Base-by-base conservation (phyloP, 805 yeast genomes). In the Kluyveromyces lactis region DNA sequence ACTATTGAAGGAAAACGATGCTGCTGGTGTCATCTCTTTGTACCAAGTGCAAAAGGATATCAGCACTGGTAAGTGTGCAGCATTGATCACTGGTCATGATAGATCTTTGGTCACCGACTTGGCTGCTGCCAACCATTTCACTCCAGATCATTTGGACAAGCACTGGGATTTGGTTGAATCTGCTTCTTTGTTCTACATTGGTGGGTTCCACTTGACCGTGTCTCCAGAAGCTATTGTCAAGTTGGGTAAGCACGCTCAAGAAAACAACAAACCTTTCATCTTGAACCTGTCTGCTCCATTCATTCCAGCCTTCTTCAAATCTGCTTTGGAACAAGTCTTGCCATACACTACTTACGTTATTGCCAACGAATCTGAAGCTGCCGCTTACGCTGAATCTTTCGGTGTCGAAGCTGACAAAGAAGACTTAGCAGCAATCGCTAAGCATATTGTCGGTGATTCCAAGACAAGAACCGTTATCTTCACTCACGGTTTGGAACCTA, bases 121-220 rank as follows among this genome's bases (percentile, higher is more conserved):
- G 56, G 96, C 86, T 55, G 99, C 99, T 52, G 98, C 98, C 52
- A 92, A 92, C 72, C 95, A 86, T 66, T 92, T 87, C 80, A 83
- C 82, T 58, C 81, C 90, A 38, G 76, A 76, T 43, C 97, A 92
- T 66, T 75, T 92, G 60, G 79, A 85, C 59, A 75, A 75, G 58
- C 86, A 89, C 74, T 89, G 97, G 96, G 68, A 68, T 48, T 67
- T 71, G 43, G 95, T 92, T 46, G 87, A 86, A 66, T 71, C 68
- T 37, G 97, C 90, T 45, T 71, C 79, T 62, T 73, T 71, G 55
- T 92, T 69, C 73, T 92, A 92, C 75, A 83, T 92, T 59, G 98
- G 97, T 56, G 99, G 99, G n/a, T 92, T 80, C 86, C 99, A 92
- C 67, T 75, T 92, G 68, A 92, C 99, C 42, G 99, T 92, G 42